Conservation (phyloP, 306 rosid species). For the Cyamopsis tetragonoloba region DNA sequence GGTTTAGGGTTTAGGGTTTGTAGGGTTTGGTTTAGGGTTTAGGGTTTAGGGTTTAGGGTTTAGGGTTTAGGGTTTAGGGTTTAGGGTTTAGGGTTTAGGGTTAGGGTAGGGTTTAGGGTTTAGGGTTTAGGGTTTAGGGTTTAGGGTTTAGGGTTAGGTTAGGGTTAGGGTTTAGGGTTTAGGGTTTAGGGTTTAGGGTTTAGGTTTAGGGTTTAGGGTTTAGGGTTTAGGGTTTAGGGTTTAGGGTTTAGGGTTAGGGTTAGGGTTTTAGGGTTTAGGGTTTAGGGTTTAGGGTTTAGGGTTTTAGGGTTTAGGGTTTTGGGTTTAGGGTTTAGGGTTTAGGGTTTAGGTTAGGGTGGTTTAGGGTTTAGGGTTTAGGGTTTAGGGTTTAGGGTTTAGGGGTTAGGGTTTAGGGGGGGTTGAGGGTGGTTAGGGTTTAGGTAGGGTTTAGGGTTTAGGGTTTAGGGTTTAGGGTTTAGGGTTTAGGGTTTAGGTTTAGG, state of each 20-base stretch:
- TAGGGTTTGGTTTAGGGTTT: too few species aligned
- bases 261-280: conserved; percentile 27
- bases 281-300: conserved; percentile 28
- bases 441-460: background rate
- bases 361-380: conserved; percentile 28
- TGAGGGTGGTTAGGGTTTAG: conserved; percentile 7
- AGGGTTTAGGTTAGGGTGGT: conserved; percentile 19
- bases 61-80: conserved; percentile 17
- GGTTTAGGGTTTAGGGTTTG: conserved; percentile 23
- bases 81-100: conserved; percentile 22
- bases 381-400: conserved; percentile 31
- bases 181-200: conserved; percentile 16
- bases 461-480: conserved; percentile 21
- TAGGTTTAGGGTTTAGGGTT: conserved; percentile 21
- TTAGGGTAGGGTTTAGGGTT: conserved; percentile 24
- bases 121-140: conserved; percentile 24
- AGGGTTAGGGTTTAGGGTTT: conserved; percentile 28
- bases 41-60: conserved; percentile 21
- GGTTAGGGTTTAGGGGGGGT: conserved; percentile 24
- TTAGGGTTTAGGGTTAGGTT: conserved; percentile 22
- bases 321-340: conserved; percentile 15
- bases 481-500: background rate
- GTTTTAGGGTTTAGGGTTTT: conserved; percentile 20
- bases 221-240: conserved; percentile 24
- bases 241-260: conserved; percentile 26